Conservation (phyloP, 441 rosid species). For the Biscutella auriculata region DNA sequence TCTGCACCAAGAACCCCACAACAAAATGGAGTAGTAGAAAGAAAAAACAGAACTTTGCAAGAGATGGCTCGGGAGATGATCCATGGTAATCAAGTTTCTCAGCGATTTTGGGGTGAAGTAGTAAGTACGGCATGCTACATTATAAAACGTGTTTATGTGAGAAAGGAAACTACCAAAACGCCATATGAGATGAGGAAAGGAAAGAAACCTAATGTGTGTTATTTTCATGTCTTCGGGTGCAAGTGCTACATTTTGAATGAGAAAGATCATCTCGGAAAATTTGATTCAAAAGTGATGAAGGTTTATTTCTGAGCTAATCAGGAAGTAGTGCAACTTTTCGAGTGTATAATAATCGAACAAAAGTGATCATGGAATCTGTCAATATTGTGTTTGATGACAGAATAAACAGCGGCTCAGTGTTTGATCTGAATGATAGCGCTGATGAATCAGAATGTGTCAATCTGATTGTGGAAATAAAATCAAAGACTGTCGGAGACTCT, state of each 20-base stretch:
- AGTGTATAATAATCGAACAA: background rate
- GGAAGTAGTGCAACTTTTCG: background rate
- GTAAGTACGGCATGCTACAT: background rate
- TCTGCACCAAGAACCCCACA: too few species aligned
- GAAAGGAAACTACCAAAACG: background rate
- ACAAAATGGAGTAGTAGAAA: too few species aligned
- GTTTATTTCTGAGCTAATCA: background rate
- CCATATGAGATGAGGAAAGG: background rate
- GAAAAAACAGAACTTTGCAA: too few species aligned
- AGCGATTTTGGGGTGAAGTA: too few species aligned
- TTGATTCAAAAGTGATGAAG: background rate
- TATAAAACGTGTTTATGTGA: background rate
- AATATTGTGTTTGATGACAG: background rate
- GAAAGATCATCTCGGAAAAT: background rate
- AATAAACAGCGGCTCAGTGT: too few species aligned
- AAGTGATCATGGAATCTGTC: background rate
- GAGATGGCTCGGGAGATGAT: too few species aligned
- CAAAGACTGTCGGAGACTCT: too few species aligned
- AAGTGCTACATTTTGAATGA: background rate
- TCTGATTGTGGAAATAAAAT: too few species aligned
- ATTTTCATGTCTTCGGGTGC: background rate
- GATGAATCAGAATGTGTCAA: too few species aligned
- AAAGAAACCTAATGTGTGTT: background rate
- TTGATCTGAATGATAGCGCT: too few species aligned
- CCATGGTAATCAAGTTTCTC: too few species aligned